These are phyloP conservation scores for Alternaria burnsii DNA, from an alignment of 2,329 filamentous ascomycete genomes.

Conservation along the genomic window DNA sequence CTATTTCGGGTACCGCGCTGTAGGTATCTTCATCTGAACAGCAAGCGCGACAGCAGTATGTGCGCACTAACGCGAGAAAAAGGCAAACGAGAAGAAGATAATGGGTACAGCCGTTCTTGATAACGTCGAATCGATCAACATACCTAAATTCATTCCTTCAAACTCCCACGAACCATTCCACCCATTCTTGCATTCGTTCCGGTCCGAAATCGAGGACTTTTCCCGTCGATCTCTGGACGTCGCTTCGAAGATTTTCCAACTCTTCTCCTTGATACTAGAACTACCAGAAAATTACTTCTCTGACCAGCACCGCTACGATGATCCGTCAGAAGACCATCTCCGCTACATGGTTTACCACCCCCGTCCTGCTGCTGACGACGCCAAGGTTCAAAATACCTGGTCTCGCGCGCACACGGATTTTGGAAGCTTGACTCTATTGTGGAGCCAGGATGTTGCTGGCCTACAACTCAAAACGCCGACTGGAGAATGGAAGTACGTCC, in stretches of 20 bases:
- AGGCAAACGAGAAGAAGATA: constrained; percentile 42
- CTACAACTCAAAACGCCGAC: constrained; percentile 57
- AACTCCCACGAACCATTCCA: constrained; percentile 38
- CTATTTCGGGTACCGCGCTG: constrained; percentile 44
- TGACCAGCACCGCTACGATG: constrained; percentile 47
- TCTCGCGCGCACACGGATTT: constrained; percentile 62
- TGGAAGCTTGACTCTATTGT: constrained; percentile 57
- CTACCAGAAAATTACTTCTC: constrained; percentile 51
- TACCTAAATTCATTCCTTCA: constrained; percentile 42
- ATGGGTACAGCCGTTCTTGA: constrained; percentile 45
- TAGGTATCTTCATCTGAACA: constrained; percentile 3
- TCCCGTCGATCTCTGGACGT: constrained; percentile 35
- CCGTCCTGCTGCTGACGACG: constrained; percentile 47
- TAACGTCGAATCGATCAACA: constrained; percentile 44
- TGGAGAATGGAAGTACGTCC: constrained; percentile 59
- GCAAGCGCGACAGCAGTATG: neutral
- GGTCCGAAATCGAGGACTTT: constrained; percentile 40
- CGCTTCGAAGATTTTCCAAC: constrained; percentile 49
- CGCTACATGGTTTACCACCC: constrained; percentile 57
- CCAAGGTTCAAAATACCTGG: constrained; percentile 51
- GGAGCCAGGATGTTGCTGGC: constrained; percentile 58
- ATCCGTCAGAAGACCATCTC: constrained; percentile 51
- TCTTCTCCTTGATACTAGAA: constrained; percentile 53
- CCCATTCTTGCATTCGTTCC: constrained; percentile 37
- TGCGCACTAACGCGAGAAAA: neutral